These are phyloP conservation scores for Piper betle DNA, from an alignment of 164 flowering plant species.

Conservation along the genomic window DNA sequence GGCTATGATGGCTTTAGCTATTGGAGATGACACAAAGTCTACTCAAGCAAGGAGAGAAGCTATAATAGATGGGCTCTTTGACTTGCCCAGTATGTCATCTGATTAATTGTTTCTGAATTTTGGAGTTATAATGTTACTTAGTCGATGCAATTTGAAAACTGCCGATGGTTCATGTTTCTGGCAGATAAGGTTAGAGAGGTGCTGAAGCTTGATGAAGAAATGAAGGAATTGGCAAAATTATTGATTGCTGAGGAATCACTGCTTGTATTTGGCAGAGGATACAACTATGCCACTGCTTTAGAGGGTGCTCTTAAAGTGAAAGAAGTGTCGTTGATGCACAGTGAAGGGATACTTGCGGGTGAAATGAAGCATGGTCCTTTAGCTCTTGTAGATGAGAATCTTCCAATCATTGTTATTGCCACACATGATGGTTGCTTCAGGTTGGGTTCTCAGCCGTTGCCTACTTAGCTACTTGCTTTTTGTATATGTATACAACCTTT, in stretches of 20 bases:
- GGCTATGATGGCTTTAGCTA: constrained; percentile 90
- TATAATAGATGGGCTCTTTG: constrained; percentile 72
- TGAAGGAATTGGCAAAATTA: constrained; percentile 75
- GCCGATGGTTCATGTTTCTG: constrained; percentile 4
- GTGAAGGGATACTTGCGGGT: constrained; percentile 97
- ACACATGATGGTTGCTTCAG: constrained; percentile 92
- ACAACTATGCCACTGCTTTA: constrained; percentile 88
- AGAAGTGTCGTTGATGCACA: constrained; percentile 95
- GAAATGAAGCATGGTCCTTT: constrained; percentile 99
- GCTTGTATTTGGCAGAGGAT: constrained; percentile 96
- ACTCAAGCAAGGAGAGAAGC: constrained; percentile 72
- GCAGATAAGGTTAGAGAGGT: constrained; percentile 76
- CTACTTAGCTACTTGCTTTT: too few species aligned
- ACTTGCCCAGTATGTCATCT: constrained; percentile 65
- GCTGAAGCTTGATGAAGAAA: constrained; percentile 71
- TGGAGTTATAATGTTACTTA: neutral
- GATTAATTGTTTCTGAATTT: neutral
- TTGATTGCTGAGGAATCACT: constrained; percentile 84
- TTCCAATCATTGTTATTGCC: constrained; percentile 88
- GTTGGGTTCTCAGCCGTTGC: constrained; percentile 19
- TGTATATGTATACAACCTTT: neutral
- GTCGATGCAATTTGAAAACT: neutral
- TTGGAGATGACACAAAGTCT: constrained; percentile 79
- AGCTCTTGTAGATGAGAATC: constrained; percentile 91
- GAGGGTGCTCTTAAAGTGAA: constrained; percentile 98